Conservation (phyloP, 2,329 filamentous ascomycete genomes). For the Rhytidhysteron rufulum region DNA sequence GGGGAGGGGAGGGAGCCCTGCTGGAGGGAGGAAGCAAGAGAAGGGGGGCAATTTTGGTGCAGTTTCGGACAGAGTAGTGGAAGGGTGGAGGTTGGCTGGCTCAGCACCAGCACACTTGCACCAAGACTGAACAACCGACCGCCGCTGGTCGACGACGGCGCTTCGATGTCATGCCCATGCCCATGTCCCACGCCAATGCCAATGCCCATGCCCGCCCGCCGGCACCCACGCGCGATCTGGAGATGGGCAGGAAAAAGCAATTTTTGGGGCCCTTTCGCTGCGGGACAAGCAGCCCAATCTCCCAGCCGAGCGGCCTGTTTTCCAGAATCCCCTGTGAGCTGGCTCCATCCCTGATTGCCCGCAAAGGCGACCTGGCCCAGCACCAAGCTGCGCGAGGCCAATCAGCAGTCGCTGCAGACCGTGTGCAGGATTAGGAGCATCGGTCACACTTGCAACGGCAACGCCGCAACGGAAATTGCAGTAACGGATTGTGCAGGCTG, state of each 20-base stretch:
- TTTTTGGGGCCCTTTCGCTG: conserved; percentile 10
- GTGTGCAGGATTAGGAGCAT: conserved; percentile 8
- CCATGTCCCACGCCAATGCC: no score
- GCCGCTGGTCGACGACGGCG: conserved; percentile 16
- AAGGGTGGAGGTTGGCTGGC: conserved; percentile 8
- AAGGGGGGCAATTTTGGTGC: conserved; percentile 22
- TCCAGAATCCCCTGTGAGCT: conserved; percentile 28
- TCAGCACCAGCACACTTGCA: conserved; percentile 10
- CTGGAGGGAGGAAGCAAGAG: background rate
- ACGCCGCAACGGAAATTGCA: conserved; percentile 29
- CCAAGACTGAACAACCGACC: background rate
- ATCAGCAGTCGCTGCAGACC: conserved; percentile 11
- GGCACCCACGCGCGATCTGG: conserved; percentile 32
- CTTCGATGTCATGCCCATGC: conserved; percentile 16
- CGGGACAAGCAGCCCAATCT: conserved; percentile 15
- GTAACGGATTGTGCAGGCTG: conserved; percentile 17
- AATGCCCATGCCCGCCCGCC: conserved; percentile 27
- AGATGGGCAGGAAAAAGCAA: conserved; percentile 11
- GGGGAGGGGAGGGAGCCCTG: background rate
- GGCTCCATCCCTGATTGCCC: conserved; percentile 11
- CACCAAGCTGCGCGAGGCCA: background rate
- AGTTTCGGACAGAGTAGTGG: conserved; percentile 27
- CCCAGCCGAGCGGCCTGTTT: conserved; percentile 22
- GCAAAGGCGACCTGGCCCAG: background rate
- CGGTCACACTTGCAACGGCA: conserved; percentile 29